Evolutionary conservation across 139 green algal species (phyloP), one percentile per base, ranked within the genome.

Genomic region (Monoraphidium neglectum): DNA sequence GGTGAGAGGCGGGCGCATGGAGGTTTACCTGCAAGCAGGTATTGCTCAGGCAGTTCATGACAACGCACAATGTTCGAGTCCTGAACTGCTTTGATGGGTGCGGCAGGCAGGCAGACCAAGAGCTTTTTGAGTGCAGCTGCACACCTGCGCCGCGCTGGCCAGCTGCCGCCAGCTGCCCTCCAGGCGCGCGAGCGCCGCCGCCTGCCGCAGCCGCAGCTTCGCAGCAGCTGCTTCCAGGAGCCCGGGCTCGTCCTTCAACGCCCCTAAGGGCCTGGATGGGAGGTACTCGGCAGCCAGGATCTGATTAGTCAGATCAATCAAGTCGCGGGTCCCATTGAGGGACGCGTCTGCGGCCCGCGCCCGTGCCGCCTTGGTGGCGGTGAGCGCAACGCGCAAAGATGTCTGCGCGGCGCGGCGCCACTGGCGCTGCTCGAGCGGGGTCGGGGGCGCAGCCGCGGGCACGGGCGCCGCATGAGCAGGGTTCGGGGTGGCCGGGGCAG

Each of bases 371-470:
- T 75, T 74, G 75, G 66, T 70, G 0, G 75, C 53, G 23, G 75
- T 80, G 0, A 80, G 30, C 32, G 75, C 75, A 2, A 80, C 12
- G 0, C 75, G 75, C 30, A 74, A 21, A 13, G 53, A 23, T 2
- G 63, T 51, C 66, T 80, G 75, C 0, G 66, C 75, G 38, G 15
- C 3, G 28, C 75, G 63, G 28, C 64, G 65, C 75, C 75, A 80
- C 28, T 74, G 63, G 3, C 73, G 73, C 63, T 73, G 73, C 63
- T 79, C 49, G 24, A 73, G 63, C 0, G 73, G 73, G 21, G 73
- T 73, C 3, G 35, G 70, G 24, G 56, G 49, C 26, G 36, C 54
- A 5, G 70, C n/a, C 33, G 35, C 30, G 4, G 49, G 35, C 72
- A 62, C 24, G 38, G 35, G 3, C 65, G 51, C 49, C 51, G 61